phyloP scores from a whole-genome alignment of 345 rosid genomes.

The Firmiana major region DNA sequence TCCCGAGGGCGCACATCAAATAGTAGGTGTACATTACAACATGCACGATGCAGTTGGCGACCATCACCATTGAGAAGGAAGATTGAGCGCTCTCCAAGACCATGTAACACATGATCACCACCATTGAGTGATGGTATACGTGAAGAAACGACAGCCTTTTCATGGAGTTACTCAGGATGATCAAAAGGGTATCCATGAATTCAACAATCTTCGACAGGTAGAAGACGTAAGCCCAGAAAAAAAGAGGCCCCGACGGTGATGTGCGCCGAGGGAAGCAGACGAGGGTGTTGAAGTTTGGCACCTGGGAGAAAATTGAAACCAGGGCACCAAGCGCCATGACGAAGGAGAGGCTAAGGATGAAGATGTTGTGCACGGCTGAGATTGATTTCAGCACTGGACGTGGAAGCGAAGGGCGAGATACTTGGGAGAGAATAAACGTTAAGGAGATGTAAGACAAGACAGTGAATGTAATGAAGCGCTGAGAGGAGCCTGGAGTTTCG shows the following conservation, averaged over 20 bases:
- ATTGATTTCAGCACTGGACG: constrained; percentile 26
- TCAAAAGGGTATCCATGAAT: constrained; percentile 54
- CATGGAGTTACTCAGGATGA: constrained; percentile 37
- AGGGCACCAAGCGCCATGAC: constrained; percentile 41
- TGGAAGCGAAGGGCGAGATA: constrained; percentile 1
- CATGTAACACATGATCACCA: constrained; percentile 55
- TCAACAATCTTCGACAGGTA: constrained; percentile 65
- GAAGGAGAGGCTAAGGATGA: constrained; percentile 30
- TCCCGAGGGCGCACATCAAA: constrained; percentile 40
- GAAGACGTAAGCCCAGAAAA: constrained; percentile 67
- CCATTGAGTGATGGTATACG: constrained; percentile 67
- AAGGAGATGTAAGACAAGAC: constrained; percentile 48
- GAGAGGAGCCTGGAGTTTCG: constrained; percentile 57
- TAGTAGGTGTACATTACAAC: constrained; percentile 65
- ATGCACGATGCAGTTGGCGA: constrained; percentile 54
- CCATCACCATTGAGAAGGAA: constrained; percentile 44
- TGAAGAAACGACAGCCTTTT: constrained; percentile 60
- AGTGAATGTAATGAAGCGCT: constrained; percentile 38
- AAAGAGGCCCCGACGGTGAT: constrained; percentile 49
- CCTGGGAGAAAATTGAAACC: constrained; percentile 27
- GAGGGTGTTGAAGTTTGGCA: constrained; percentile 32
- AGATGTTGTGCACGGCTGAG: constrained; percentile 35
- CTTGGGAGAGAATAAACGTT: constrained; percentile 42
- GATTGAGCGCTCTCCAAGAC: constrained; percentile 47
- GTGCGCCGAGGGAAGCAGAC: constrained; percentile 52